These are phyloP conservation scores for Syncephalastrum sp. DNA, from an alignment of 371 early-diverging fungal species.

Conservation along the genomic window DNA sequence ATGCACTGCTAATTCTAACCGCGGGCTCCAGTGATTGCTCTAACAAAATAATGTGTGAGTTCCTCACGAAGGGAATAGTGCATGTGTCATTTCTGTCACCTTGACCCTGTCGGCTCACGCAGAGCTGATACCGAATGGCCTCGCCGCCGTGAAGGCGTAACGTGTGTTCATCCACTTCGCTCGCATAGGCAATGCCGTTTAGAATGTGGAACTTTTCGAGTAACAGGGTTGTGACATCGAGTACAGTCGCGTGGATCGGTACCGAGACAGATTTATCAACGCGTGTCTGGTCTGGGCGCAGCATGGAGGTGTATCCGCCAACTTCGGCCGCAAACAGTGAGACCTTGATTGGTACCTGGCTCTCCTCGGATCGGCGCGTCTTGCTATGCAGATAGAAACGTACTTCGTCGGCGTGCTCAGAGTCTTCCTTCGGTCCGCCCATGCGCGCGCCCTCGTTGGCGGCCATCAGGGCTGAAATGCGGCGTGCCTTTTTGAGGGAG, in stretches of 20 bases:
- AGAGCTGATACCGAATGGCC: constrained; percentile 29
- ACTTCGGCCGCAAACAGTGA: constrained; percentile 29
- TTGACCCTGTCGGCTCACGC: constrained; percentile 23
- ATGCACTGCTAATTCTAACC: constrained; percentile 31
- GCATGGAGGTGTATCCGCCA: constrained; percentile 13
- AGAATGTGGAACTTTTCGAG: constrained; percentile 50
- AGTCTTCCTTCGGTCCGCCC: constrained; percentile 30
- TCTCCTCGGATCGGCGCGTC: constrained; percentile 29
- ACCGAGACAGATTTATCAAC: constrained; percentile 42
- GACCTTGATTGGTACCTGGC: constrained; percentile 41
- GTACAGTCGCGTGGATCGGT: constrained; percentile 27
- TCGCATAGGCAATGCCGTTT: constrained; percentile 45
- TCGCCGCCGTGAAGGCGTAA: constrained; percentile 27
- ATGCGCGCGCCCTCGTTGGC: constrained; percentile 32
- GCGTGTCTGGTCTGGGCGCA: constrained; percentile 25
- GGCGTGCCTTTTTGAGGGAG: constrained; percentile 42
- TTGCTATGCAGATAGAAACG: constrained; percentile 44
- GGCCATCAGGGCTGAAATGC: constrained; percentile 47
- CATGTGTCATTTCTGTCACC: constrained; percentile 10
- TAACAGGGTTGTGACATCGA: constrained; percentile 33
- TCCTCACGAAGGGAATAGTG: background rate
- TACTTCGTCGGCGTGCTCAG: constrained; percentile 19
- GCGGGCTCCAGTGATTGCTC: constrained; percentile 20
- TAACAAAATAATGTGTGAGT: constrained; percentile 4
- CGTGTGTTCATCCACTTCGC: constrained; percentile 20